Conservation (phyloP, 768 basidiomycete species). For the Tremella fuciformis region DNA sequence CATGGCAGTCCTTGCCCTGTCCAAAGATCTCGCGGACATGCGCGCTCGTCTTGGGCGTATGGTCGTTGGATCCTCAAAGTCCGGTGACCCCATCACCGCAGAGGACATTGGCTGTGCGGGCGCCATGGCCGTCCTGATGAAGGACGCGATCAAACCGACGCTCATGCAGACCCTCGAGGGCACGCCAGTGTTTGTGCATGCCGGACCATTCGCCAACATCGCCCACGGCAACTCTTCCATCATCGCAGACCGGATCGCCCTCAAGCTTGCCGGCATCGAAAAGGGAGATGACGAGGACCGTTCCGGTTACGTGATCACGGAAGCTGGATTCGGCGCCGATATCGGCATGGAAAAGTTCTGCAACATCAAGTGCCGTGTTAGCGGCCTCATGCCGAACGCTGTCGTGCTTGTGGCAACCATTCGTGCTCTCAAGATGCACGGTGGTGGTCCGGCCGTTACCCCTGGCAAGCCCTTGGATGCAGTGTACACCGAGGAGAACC, state of each 20-base stretch:
- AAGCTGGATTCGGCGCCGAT: constrained; percentile 97
- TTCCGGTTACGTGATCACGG: constrained; percentile 92
- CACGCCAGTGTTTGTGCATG: constrained; percentile 97
- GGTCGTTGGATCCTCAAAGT: constrained; percentile 92
- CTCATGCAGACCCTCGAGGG: constrained; percentile 98
- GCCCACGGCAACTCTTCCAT: constrained; percentile 97
- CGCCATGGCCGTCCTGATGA: constrained; percentile 93
- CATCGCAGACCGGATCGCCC: constrained; percentile 91
- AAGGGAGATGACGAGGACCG: constrained; percentile 76
- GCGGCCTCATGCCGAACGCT: constrained; percentile 88
- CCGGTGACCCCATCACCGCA: constrained; percentile 86
- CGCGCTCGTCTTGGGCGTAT: constrained; percentile 75
- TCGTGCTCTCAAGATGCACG: constrained; percentile 98
- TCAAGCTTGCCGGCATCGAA: constrained; percentile 95
- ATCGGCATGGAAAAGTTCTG: constrained; percentile 86
- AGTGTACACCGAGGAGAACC: constrained; percentile 89
- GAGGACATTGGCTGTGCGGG: constrained; percentile 95
- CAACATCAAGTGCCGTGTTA: constrained; percentile 96
- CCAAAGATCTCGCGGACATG: constrained; percentile 86
- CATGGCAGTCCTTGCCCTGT: constrained; percentile 95
- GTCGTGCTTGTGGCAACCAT: constrained; percentile 95
- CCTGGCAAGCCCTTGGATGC: constrained; percentile 91
- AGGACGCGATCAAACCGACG: constrained; percentile 98
- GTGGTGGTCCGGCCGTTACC: constrained; percentile 92
- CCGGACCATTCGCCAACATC: constrained; percentile 98